phyloP scores from a whole-genome alignment of 2,329 filamentous ascomycete species.

The Calonectria pauciramosa region DNA sequence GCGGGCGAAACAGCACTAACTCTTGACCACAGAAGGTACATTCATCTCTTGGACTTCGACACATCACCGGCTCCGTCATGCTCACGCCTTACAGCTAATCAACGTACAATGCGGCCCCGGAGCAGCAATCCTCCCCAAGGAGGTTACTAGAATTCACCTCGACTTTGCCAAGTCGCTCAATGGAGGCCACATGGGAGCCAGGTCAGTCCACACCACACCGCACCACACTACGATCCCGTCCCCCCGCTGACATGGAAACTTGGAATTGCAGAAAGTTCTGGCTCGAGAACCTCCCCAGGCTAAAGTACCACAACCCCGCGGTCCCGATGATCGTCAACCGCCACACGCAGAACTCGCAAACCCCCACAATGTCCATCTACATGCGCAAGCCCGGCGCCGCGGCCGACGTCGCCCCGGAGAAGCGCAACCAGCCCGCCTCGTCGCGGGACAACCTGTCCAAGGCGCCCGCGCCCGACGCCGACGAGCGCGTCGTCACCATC shows the following conservation, averaged over 20 bases:
- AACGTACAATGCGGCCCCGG: conserved; percentile 85
- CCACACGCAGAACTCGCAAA: conserved; percentile 66
- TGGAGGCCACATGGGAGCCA: conserved; percentile 79
- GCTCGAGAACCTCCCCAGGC: conserved; percentile 82
- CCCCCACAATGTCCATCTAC: conserved; percentile 76
- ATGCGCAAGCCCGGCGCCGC: conserved; percentile 59
- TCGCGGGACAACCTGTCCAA: conserved; percentile 63
- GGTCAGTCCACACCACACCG: conserved; percentile 61
- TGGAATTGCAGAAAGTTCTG: conserved; percentile 82
- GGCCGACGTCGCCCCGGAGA: conserved; percentile 38
- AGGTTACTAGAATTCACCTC: conserved; percentile 82
- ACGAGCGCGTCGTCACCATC: conserved; percentile 67
- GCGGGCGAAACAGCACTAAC: conserved; percentile 35
- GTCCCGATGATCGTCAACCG: conserved; percentile 87
- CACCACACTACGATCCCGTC: conserved; percentile 8
- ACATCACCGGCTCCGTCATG: conserved; percentile 39
- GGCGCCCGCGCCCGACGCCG: conserved; percentile 61
- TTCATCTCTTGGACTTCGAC: conserved; percentile 29
- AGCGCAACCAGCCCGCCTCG: conserved; percentile 59
- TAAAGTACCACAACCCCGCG: conserved; percentile 95
- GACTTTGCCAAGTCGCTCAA: conserved; percentile 75
- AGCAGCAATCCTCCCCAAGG: conserved; percentile 82
- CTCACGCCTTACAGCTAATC: conserved; percentile 70
- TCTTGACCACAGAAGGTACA: conserved; percentile 58
- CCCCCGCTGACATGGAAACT: background rate